Percentiles rank a stretch among this genome's conserved stretches.
phyloP scores from a whole-genome alignment of 257 asterid species.

The Buddleja alternifolia region DNA sequence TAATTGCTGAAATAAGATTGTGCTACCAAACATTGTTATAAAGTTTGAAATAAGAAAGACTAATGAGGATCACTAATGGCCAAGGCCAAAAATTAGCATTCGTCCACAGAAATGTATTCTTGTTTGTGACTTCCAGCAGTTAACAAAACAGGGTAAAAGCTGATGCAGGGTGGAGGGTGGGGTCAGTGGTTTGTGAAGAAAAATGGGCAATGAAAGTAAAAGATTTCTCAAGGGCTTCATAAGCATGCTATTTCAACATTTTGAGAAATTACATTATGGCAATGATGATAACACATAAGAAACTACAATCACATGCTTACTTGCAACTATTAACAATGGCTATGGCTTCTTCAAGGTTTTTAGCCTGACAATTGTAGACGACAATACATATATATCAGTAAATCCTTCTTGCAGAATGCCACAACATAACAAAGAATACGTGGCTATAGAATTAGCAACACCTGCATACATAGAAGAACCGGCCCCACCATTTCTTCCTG shows the following conservation, averaged over 20 bases:
- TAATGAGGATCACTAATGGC: too few species aligned
- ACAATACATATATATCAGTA: slow-evolving; percentile 10
- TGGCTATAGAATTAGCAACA: background rate
- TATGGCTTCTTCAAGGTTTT: slow-evolving; percentile 48
- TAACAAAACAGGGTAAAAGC: too few species aligned
- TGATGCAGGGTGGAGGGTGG: too few species aligned
- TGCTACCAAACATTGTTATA: background rate
- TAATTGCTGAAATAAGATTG: background rate
- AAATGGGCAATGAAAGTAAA: too few species aligned
- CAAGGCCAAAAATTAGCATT: too few species aligned
- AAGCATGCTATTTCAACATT: too few species aligned
- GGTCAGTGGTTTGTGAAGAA: too few species aligned
- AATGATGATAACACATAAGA: too few species aligned
- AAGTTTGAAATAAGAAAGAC: background rate
- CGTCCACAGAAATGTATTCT: too few species aligned
- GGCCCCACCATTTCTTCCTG: slow-evolving; percentile 56
- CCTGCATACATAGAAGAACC: slow-evolving; percentile 61
- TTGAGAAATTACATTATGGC: too few species aligned
- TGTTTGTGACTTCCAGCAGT: too few species aligned
- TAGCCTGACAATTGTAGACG: slow-evolving; percentile 38
- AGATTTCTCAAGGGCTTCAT: too few species aligned
- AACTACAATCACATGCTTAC: slow-evolving; percentile 36
- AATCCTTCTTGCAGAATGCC: background rate
- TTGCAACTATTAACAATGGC: slow-evolving; percentile 45
- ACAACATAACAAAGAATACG: background rate